phyloP scores from a whole-genome alignment of 2,329 filamentous ascomycete species.

The Aspergillus quadricinctus region DNA sequence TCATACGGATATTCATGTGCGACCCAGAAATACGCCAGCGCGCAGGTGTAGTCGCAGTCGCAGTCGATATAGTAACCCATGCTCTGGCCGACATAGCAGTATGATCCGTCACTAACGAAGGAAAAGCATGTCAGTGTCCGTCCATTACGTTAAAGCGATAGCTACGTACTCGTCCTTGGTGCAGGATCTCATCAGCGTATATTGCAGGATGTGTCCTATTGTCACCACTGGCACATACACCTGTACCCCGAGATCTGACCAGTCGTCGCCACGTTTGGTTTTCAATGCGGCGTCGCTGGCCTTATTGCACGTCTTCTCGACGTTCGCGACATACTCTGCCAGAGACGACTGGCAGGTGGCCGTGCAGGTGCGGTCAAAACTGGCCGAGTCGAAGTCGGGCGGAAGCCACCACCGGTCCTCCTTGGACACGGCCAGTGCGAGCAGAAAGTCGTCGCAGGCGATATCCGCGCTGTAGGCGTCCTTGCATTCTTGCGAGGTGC shows the following conservation, averaged over 20 bases:
- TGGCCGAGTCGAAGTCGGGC: neutral
- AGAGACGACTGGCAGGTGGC: conserved; percentile 6
- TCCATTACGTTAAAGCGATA: neutral
- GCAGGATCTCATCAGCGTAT: conserved; percentile 7
- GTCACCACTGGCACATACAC: conserved; percentile 4
- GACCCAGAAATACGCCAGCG: conserved; percentile 8
- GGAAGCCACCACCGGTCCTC: neutral
- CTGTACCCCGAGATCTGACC: neutral
- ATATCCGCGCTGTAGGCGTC: conserved; percentile 11
- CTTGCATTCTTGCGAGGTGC: conserved; percentile 10
- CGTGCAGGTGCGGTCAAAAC: conserved; percentile 9
- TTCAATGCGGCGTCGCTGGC: conserved; percentile 4
- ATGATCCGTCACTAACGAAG: neutral
- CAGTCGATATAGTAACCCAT: neutral
- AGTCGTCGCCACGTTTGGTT: neutral
- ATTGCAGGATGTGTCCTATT: conserved; percentile 5
- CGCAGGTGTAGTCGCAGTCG: conserved; percentile 6
- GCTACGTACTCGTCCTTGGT: conserved; percentile 8
- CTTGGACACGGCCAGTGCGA: conserved; percentile 2
- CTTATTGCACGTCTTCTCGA: conserved; percentile 1
- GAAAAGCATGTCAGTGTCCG: neutral
- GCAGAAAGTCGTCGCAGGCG: conserved; percentile 6
- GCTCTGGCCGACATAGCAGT: conserved; percentile 5
- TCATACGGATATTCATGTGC: conserved; percentile 8
- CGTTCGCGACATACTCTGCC: conserved; percentile 4